Evolutionary conservation across 116 monocot genomes (phyloP).

Genomic region (Phalaenopsis hybrid): DNA sequence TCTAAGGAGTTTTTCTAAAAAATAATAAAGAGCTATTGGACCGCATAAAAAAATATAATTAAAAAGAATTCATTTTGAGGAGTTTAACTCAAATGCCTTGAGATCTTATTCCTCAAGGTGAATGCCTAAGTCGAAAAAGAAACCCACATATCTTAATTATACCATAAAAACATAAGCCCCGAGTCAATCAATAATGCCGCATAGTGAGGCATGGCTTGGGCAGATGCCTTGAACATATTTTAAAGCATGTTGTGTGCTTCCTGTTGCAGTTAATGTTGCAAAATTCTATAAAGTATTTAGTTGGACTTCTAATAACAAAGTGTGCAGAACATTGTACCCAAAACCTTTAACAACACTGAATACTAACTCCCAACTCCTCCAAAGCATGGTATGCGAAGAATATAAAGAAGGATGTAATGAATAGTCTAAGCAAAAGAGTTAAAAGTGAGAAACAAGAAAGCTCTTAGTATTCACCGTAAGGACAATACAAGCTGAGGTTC

Average conservation of each 20-base stretch:
- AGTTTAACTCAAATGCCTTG: no score
- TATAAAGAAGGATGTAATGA: not conserved
- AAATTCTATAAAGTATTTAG: not conserved
- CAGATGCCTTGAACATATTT: no score
- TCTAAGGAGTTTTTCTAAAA: no score
- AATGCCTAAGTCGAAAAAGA: no score
- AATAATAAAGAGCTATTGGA: no score
- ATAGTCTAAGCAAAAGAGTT: conserved; percentile 3
- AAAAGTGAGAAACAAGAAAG: conserved; percentile 5
- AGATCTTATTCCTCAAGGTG: no score
- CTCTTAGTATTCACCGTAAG: conserved; percentile 45
- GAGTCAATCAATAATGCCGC: no score
- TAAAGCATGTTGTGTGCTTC: not conserved
- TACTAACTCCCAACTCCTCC: not conserved
- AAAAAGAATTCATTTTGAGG: no score
- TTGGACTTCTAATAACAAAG: not conserved
- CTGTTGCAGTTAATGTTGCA: not conserved
- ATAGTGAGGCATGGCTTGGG: no score
- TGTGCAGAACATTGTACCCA: not conserved
- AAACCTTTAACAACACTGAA: not conserved
- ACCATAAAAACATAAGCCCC: no score
- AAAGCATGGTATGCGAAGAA: not conserved
- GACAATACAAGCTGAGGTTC: conserved; percentile 79
- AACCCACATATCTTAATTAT: no score
- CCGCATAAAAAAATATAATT: no score